These are phyloP conservation scores for Aspergillus ruber DNA, from an alignment of 2,329 filamentous ascomycete genomes.

Conservation along the genomic window DNA sequence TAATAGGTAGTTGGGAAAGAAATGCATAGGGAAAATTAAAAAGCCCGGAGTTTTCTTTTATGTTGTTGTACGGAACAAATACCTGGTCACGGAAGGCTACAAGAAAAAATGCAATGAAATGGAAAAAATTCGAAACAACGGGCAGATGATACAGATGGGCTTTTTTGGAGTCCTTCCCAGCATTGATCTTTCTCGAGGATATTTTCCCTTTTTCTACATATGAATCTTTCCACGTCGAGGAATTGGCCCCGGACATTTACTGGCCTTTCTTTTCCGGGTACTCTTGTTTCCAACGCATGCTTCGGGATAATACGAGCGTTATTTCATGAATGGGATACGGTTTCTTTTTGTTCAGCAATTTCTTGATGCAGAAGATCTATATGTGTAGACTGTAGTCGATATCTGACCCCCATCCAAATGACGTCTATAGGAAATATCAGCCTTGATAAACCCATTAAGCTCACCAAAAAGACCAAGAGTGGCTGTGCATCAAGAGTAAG, in stretches of 20 bases:
- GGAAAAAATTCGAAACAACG: slow-evolving; percentile 2
- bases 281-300: slow-evolving; percentile 1
- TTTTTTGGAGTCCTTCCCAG: slow-evolving; percentile 14
- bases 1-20: slow-evolving; percentile 18
- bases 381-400: not conserved
- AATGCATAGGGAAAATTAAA: slow-evolving; percentile 20
- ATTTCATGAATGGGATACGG: slow-evolving; percentile 14
- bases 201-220: not conserved
- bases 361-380: not conserved
- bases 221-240: too few relatives aligned
- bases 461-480: not conserved
- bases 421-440: too few relatives aligned
- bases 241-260: too few relatives aligned
- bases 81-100: slow-evolving; percentile 21
- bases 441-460: too few relatives aligned
- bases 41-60: slow-evolving; percentile 22
- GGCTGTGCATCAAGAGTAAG: not conserved
- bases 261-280: not conserved
- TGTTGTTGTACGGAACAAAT: slow-evolving; percentile 28
- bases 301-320: slow-evolving; percentile 5
- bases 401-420: too few relatives aligned
- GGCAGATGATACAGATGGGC: not conserved
- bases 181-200: not conserved
- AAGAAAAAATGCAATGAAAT: slow-evolving; percentile 9
- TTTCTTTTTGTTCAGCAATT: slow-evolving; percentile 4